Percentiles rank a stretch among this genome's conserved stretches.
Evolutionary conservation across 1,284 basidiomycete species (phyloP).

Genomic region (Tilletiopsis washingtonensis): DNA sequence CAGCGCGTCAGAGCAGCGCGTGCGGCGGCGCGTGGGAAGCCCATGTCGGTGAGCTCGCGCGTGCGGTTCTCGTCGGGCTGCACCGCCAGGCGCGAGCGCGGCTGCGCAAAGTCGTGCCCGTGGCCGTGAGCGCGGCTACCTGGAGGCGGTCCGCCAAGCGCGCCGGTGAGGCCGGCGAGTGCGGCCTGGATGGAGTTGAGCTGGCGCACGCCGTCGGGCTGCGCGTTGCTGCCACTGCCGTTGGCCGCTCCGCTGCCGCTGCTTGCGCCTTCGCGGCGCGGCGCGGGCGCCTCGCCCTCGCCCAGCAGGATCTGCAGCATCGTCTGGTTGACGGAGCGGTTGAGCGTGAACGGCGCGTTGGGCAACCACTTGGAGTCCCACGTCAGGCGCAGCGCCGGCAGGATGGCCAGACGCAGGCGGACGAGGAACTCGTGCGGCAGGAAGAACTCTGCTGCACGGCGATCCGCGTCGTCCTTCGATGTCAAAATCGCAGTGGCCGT

Average conservation of each 20-base stretch:
- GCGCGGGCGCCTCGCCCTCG: constrained; percentile 52
- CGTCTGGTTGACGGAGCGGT: constrained; percentile 63
- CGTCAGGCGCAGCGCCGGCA: constrained; percentile 62
- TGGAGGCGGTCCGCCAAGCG: not conserved
- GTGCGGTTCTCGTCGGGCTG: constrained; percentile 53
- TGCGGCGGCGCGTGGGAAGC: constrained; percentile 77
- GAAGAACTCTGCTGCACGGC: constrained; percentile 51
- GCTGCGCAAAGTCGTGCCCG: not conserved
- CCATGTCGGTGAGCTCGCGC: constrained; percentile 86
- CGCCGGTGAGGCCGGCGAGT: constrained; percentile 9
- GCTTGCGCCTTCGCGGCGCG: constrained; percentile 6
- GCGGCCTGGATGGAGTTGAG: constrained; percentile 8
- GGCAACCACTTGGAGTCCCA: constrained; percentile 83
- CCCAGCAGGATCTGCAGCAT: constrained; percentile 73
- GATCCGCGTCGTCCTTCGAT: constrained; percentile 48
- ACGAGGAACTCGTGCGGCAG: constrained; percentile 80
- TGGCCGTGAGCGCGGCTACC: too few relatives aligned
- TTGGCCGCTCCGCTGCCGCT: not conserved
- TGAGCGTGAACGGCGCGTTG: constrained; percentile 55
- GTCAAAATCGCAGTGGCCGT: constrained; percentile 65
- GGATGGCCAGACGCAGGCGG: constrained; percentile 62
- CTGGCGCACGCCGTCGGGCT: too few relatives aligned
- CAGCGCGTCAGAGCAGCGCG: constrained; percentile 73
- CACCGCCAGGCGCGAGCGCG: not conserved
- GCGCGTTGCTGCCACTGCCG: not conserved